Base-by-base conservation (phyloP, 2,329 filamentous ascomycete genomes). In the Pestalotiopsis sp. region DNA sequence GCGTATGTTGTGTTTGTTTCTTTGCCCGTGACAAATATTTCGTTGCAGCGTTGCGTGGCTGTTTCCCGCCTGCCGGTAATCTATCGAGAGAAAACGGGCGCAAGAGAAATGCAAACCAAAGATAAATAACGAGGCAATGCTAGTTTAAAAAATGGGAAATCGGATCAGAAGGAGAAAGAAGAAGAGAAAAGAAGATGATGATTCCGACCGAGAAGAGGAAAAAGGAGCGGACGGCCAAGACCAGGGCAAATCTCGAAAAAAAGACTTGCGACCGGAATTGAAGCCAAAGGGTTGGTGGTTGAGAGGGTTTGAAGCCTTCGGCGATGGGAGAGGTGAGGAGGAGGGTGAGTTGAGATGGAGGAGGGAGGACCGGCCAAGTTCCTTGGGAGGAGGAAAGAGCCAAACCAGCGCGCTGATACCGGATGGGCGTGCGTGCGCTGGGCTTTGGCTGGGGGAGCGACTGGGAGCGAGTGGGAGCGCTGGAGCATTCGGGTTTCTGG, bases 221-320 rank as follows among this genome's bases (percentile, higher is more conserved):
- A 86, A 85, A 84, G 83, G 86, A 88, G 85, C 82, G 86, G 86
- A 88, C 86, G 86, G 86, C 78, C 85, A 82, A 87, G 80, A 86
- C 86, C 87, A 89, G 86, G 80, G 82, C 80, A 83, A 86, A 83
- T 83, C 78, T 76, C 75, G 67, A 57, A 66, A 82, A 82, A 39
- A 68, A 82, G 82, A 83, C 82, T 78, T 82, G 84, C 84, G 78
- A 77, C 85, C 83, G 86, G 86, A 86, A 87, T 86, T 83, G 86
- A 80, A 64, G 83, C 87, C 86, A 88, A 76, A 73, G 72, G 17
- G 31, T 36, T 36, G 36, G 39, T 20, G n/a, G 49, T 52, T 52
- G 45, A 52, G 69, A 73, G 71, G 31, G 31, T 36, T 73, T 75
- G 70, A 74, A 69, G 66, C 66, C 67, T 64, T 68, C 72, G 59